Evolutionary conservation across 2,329 filamentous ascomycete species (phyloP).

Genomic region (Colletotrichum cordylinicola): DNA sequence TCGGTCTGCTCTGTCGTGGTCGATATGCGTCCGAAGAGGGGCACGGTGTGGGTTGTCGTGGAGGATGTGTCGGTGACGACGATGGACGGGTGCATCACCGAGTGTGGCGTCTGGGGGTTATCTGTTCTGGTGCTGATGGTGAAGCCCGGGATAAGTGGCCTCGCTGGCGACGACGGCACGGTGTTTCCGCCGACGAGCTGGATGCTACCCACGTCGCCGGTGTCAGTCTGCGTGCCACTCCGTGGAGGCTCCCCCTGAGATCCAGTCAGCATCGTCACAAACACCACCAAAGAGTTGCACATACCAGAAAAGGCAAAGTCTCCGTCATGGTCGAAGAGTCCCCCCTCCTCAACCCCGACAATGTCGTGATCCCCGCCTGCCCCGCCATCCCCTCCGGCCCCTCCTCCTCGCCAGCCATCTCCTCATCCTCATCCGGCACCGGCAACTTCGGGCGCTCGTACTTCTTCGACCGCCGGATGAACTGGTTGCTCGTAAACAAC

Average conservation of each 20-base stretch:
- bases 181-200: neutral
- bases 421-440: neutral
- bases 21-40: neutral
- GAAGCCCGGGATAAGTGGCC: neutral
- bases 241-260: neutral
- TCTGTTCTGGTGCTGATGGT: neutral
- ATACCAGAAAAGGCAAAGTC: neutral
- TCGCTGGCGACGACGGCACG: neutral
- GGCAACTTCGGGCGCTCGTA: slow-evolving; percentile 1
- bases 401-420: neutral
- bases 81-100: neutral
- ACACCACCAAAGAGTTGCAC: neutral
- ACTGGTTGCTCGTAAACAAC: slow-evolving; percentile 18
- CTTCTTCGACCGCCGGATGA: neutral
- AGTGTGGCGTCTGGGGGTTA: neutral
- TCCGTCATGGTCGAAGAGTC: neutral
- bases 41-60: neutral
- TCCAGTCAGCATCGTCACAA: neutral
- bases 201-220: neutral
- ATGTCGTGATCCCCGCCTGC: neutral
- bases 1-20: neutral
- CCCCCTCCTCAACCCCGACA: neutral
- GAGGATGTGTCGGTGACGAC: neutral
- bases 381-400: neutral
- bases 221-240: neutral